Percentiles rank a stretch among this genome's conserved stretches.
Conservation (phyloP, 805 yeast species). For the Ogataea neopini region DNA sequence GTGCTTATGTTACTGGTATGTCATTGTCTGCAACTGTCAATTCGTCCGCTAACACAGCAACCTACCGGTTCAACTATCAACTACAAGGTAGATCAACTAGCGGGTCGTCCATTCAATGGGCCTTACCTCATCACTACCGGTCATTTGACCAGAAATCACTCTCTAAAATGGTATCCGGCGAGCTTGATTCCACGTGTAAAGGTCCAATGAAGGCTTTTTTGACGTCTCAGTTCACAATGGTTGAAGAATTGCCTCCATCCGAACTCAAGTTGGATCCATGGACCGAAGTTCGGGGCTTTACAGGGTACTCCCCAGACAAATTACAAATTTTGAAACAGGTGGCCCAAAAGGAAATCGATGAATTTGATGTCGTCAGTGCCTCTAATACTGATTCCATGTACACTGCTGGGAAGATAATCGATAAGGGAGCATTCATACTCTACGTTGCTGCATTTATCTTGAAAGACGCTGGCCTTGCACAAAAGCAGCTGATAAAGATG, state of each 20-base stretch:
- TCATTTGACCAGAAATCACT: constrained; percentile 32
- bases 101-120: constrained; percentile 43
- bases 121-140: constrained; percentile 54
- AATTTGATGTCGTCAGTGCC: constrained; percentile 52
- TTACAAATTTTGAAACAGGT: constrained; percentile 43
- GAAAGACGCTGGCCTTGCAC: constrained; percentile 53
- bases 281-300: constrained; percentile 47
- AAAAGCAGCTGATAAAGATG: constrained; percentile 52
- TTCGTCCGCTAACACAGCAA: constrained; percentile 33
- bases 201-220: constrained; percentile 51
- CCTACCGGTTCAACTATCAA: constrained; percentile 45
- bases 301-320: constrained; percentile 37
- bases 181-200: constrained; percentile 53
- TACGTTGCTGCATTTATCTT: constrained; percentile 70
- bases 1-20: constrained; percentile 55
- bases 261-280: constrained; percentile 56
- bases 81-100: constrained; percentile 25
- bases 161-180: constrained; percentile 24
- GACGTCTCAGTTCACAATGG: constrained; percentile 35
- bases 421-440: constrained; percentile 86
- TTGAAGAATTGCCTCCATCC: constrained; percentile 32
- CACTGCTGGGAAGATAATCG: constrained; percentile 82
- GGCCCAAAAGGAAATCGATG: constrained; percentile 53
- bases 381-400: constrained; percentile 85
- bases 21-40: constrained; percentile 42